These are phyloP conservation scores for Paraconiothyrium brasiliense DNA, from an alignment of 2,329 filamentous ascomycete genomes.

Conservation along the genomic window DNA sequence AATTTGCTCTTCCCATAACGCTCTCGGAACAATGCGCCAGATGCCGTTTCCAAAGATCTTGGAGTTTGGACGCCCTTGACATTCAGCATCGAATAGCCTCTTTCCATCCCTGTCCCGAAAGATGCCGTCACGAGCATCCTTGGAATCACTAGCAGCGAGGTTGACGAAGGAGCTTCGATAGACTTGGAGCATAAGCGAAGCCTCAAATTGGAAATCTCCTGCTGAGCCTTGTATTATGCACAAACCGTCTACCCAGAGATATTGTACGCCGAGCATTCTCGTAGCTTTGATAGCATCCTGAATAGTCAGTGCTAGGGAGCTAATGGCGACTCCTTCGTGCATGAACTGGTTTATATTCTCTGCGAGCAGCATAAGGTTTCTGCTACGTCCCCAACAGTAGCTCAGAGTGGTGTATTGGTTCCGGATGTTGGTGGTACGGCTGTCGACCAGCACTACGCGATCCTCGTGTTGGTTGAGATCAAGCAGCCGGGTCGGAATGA, in stretches of 20 bases:
- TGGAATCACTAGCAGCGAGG: conserved; percentile 36
- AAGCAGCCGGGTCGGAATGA: neutral
- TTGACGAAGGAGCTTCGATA: conserved; percentile 43
- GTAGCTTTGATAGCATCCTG: conserved; percentile 12
- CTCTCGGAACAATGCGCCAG: conserved; percentile 30
- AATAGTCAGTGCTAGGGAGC: conserved; percentile 6
- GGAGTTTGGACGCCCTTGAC: conserved; percentile 15
- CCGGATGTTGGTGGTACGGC: neutral
- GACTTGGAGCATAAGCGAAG: conserved; percentile 18
- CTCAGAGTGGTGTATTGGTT: conserved; percentile 3
- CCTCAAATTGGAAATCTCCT: conserved; percentile 1
- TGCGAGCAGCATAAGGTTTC: neutral
- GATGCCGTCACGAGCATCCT: conserved; percentile 27
- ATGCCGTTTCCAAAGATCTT: conserved; percentile 23
- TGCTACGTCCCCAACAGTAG: conserved; percentile 5
- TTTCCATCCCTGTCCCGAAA: conserved; percentile 30
- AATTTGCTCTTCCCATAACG: conserved; percentile 34
- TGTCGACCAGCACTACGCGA: neutral
- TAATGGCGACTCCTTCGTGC: conserved; percentile 2
- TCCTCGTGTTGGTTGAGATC: neutral
- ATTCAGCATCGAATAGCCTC: conserved; percentile 27
- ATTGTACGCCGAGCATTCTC: conserved; percentile 13
- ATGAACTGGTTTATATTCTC: neutral
- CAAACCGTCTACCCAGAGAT: conserved; percentile 31
- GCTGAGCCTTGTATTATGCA: conserved; percentile 26